These are phyloP conservation scores for Fomitopsis schrenkii DNA, from an alignment of 1,284 basidiomycete genomes.

Conservation along the genomic window DNA sequence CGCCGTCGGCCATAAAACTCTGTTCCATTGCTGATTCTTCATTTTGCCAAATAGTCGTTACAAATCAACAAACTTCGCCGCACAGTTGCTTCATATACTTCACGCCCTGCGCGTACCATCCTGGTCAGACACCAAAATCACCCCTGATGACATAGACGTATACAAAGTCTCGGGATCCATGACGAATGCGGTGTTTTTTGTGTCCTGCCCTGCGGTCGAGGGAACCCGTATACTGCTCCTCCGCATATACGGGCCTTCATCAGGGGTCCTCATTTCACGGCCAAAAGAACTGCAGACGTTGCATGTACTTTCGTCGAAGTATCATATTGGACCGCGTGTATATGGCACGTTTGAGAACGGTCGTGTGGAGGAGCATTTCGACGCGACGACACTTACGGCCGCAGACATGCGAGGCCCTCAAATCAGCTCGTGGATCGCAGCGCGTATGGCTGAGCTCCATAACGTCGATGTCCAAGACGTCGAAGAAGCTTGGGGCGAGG, in stretches of 20 bases:
- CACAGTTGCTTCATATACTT: constrained; percentile 53
- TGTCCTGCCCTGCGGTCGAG: constrained; percentile 57
- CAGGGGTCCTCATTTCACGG: constrained; percentile 81
- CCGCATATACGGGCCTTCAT: constrained; percentile 87
- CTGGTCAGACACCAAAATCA: constrained; percentile 49
- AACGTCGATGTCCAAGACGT: constrained; percentile 79
- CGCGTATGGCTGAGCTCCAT: constrained; percentile 91
- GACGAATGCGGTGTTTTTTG: constrained; percentile 94
- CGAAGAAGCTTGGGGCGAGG: constrained; percentile 35
- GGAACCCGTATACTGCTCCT: constrained; percentile 70
- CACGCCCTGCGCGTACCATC: constrained; percentile 49
- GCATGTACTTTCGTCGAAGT: constrained; percentile 81
- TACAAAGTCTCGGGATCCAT: constrained; percentile 86
- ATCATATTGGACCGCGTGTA: constrained; percentile 86
- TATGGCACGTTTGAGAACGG: constrained; percentile 94
- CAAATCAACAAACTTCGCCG: constrained; percentile 56
- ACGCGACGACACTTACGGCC: constrained; percentile 75
- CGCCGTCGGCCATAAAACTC: constrained; percentile 10
- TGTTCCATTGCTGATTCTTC: constrained; percentile 8
- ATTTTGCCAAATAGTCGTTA: constrained; percentile 50
- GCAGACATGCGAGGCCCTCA: constrained; percentile 71
- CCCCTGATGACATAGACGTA: constrained; percentile 54
- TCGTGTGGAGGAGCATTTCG: constrained; percentile 90
- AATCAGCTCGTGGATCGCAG: constrained; percentile 81
- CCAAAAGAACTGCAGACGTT: constrained; percentile 81